Percentiles rank a stretch among this genome's conserved stretches.
phyloP scores from a whole-genome alignment of 1,284 basidiomycete species.

The Rhodotorula sp. region DNA sequence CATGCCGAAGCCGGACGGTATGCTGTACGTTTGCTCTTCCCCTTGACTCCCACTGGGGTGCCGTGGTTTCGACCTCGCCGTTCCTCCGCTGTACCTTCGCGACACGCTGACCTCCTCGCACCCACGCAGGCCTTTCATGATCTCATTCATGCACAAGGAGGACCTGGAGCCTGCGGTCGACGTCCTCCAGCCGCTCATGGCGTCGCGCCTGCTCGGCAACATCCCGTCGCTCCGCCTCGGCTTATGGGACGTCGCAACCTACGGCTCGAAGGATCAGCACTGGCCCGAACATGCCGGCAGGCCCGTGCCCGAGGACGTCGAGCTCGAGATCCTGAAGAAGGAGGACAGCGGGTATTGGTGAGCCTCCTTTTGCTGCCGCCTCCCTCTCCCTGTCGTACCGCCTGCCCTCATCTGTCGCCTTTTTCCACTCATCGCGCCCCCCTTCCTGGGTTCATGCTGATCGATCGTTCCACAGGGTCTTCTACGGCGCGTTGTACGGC shows the following conservation, averaged over 20 bases:
- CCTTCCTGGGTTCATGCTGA: not conserved
- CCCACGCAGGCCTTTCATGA: conserved; percentile 36
- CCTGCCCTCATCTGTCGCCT: too few relatives aligned
- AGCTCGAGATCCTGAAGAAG: conserved; percentile 28
- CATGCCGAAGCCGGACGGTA: conserved; percentile 43
- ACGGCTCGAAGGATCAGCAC: conserved; percentile 17
- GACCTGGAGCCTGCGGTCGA: conserved; percentile 38
- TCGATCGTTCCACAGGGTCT: not conserved
- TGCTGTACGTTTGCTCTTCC: conserved; percentile 4
- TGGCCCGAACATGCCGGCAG: conserved; percentile 32
- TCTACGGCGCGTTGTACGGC: conserved; percentile 45
- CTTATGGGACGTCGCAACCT: conserved; percentile 39
- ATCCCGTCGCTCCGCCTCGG: conserved; percentile 39
- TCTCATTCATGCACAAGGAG: conserved; percentile 40
- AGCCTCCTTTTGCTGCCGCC: not conserved
- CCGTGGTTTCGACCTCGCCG: too few relatives aligned
- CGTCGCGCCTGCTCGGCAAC: conserved; percentile 41
- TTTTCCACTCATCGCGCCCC: too few relatives aligned
- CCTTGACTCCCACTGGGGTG: too few relatives aligned
- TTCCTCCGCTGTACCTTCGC: not conserved
- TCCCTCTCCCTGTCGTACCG: not conserved
- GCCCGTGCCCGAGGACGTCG: conserved; percentile 25
- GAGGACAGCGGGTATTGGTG: conserved; percentile 18
- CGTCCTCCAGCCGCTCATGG: conserved; percentile 39
- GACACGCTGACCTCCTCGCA: too few relatives aligned